These are phyloP conservation scores for Carpinus fangiana DNA, from an alignment of 306 rosid genomes.

Conservation along the genomic window DNA sequence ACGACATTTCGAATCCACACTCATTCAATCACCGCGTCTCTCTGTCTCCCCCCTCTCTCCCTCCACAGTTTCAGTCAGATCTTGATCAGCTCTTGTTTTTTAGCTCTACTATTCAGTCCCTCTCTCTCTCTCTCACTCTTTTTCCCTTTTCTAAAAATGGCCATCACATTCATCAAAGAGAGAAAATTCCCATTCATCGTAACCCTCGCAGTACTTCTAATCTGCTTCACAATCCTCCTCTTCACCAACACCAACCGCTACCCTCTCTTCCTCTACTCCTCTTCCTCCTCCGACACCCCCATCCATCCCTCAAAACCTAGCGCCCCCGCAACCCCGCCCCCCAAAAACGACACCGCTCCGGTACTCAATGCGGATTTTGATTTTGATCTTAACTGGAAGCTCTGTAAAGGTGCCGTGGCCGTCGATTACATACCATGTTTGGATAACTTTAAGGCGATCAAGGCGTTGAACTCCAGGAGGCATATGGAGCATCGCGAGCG, in stretches of 20 bases:
- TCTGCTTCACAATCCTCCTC: slow-evolving; percentile 52
- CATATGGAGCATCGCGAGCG: slow-evolving; percentile 98
- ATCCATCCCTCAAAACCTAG: slow-evolving; percentile 25
- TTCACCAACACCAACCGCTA: slow-evolving; percentile 41
- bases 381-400: slow-evolving; percentile 49
- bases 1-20: slow-evolving; percentile 23
- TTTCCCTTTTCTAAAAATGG: slow-evolving; percentile 37
- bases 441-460: slow-evolving; percentile 72
- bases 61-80: background rate
- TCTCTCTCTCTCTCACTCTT: background rate
- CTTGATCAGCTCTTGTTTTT: background rate
- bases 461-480: slow-evolving; percentile 62
- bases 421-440: slow-evolving; percentile 82
- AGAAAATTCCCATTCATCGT: slow-evolving; percentile 61
- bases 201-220: slow-evolving; percentile 49
- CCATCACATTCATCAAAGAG: slow-evolving; percentile 36
- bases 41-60: background rate
- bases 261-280: slow-evolving; percentile 43
- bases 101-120: background rate
- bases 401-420: slow-evolving; percentile 49
- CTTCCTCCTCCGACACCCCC: background rate
- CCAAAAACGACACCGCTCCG: background rate
- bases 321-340: slow-evolving; percentile 13
- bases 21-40: background rate
- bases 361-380: background rate